Base-by-base conservation (phyloP, 1,284 basidiomycete species). In the Ustilago vetiveriae region DNA sequence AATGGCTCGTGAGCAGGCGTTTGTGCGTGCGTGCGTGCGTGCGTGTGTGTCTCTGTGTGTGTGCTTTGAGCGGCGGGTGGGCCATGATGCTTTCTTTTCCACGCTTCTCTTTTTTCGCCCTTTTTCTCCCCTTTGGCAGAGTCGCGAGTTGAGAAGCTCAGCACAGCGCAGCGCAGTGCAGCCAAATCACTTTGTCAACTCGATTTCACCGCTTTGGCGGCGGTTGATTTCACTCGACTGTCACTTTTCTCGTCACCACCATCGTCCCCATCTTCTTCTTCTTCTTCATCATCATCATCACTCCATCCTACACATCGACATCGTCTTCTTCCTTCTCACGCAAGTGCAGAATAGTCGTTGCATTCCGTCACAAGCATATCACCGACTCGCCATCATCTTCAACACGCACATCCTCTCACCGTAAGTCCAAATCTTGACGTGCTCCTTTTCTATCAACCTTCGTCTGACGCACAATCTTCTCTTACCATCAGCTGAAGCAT, bases 351-450 rank as follows among this genome's bases (percentile, higher is more conserved):
- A n/a, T n/a, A n/a, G n/a, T n/a, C n/a, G n/a, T n/a, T n/a, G n/a
- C n/a, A n/a, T n/a, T n/a, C n/a, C n/a, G n/a, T 32, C n/a, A 38
- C 27, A 58, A 51, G 32, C 51, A 54, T 62, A 62, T 40, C 42
- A 55, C 32, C 59, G 42, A 37, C 42, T 62, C 27, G 46, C 32
- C 5, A 13, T 37, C 35, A 22, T 11, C 17, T 26, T 35, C 46
- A 41, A 49, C 23, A 40, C 35, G 51, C 51, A 54, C 3, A n/a
- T n/a, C n/a, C n/a, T n/a, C n/a, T n/a, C n/a, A n/a, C n/a, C n/a
- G n/a, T n/a, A n/a, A n/a, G n/a, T n/a, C n/a, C n/a, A n/a, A n/a
- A n/a, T n/a, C n/a, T n/a, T n/a, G n/a, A n/a, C n/a, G n/a, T n/a
- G n/a, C n/a, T n/a, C n/a, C n/a, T n/a, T n/a, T n/a, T n/a, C n/a